These are phyloP conservation scores for Leccinum subtestaceum DNA, from an alignment of 768 basidiomycete species.

Conservation along the genomic window DNA sequence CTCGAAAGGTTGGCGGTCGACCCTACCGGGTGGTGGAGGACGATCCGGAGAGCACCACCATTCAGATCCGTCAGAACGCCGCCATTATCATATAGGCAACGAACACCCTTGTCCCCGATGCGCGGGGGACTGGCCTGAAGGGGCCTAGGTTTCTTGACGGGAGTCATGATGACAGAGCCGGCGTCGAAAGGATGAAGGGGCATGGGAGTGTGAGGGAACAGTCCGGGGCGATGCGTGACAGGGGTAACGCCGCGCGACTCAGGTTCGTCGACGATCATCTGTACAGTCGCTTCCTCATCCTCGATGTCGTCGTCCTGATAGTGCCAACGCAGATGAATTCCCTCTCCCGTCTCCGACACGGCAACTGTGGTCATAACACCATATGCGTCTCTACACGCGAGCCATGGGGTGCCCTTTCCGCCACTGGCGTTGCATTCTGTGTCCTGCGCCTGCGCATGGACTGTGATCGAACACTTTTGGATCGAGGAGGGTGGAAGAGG, in stretches of 20 bases:
- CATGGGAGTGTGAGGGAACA: constrained; percentile 22
- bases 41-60: constrained; percentile 13
- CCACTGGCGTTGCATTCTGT: not conserved
- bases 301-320: constrained; percentile 11
- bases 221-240: not conserved
- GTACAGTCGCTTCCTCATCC: constrained; percentile 1
- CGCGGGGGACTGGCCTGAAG: constrained; percentile 29
- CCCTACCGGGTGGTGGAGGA: constrained; percentile 23
- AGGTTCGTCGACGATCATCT: constrained; percentile 15
- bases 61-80: constrained; percentile 13
- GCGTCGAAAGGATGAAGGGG: constrained; percentile 23
- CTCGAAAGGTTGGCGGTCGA: constrained; percentile 24
- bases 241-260: constrained; percentile 15
- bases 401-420: constrained; percentile 8
- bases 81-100: constrained; percentile 17
- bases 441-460: not conserved
- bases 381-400: constrained; percentile 19
- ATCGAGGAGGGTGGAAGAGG: constrained; percentile 5
- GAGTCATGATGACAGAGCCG: constrained; percentile 31
- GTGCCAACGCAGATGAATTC: constrained; percentile 20
- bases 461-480: constrained; percentile 3
- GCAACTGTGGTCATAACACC: constrained; percentile 12
- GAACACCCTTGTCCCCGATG: constrained; percentile 30
- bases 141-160: constrained; percentile 26
- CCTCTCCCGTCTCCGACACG: constrained; percentile 23